phyloP scores from a whole-genome alignment of 192 early-diverging fungal genomes.

The Linnemannia zychae region DNA sequence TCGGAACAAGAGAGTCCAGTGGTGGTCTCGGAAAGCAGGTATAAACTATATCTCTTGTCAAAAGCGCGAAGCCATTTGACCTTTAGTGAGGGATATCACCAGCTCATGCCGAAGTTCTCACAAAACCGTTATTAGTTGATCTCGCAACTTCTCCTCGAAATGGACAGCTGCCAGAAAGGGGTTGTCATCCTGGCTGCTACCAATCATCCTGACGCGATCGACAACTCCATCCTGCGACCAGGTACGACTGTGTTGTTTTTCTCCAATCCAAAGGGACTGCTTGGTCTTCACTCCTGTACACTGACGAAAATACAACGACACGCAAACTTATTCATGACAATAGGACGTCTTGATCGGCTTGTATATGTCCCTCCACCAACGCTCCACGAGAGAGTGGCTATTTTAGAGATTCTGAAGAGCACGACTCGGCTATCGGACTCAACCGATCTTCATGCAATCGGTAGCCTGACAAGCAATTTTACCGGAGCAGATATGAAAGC shows the following conservation, averaged over 20 bases:
- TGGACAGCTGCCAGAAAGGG: slow-evolving; percentile 73
- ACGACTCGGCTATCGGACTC: slow-evolving; percentile 39
- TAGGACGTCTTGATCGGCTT: slow-evolving; percentile 84
- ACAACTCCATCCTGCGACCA: slow-evolving; percentile 81
- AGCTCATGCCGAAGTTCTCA: neutral
- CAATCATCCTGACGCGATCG: slow-evolving; percentile 83
- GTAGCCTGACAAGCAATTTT: slow-evolving; percentile 62
- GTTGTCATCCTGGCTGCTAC: slow-evolving; percentile 91
- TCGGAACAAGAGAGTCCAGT: slow-evolving; percentile 75
- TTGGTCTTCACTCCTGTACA: too few species aligned
- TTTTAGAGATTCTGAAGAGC: slow-evolving; percentile 68
- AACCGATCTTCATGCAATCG: slow-evolving; percentile 59
- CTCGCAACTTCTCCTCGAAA: slow-evolving; percentile 82
- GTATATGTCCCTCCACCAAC: slow-evolving; percentile 80
- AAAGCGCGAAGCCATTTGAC: neutral
- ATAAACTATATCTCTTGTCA: neutral
- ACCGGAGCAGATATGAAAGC: slow-evolving; percentile 81
- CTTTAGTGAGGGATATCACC: neutral
- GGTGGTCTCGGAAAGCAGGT: slow-evolving; percentile 81
- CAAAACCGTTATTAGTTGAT: slow-evolving; percentile 60
- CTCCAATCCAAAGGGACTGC: neutral
- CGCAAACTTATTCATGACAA: too few species aligned
- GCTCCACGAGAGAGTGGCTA: slow-evolving; percentile 68
- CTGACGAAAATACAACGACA: too few species aligned
- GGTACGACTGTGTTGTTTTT: slow-evolving; percentile 56